Evolutionary conservation across 371 early-diverging fungal genomes (phyloP).

Genomic region (Rhizopus delemar): DNA sequence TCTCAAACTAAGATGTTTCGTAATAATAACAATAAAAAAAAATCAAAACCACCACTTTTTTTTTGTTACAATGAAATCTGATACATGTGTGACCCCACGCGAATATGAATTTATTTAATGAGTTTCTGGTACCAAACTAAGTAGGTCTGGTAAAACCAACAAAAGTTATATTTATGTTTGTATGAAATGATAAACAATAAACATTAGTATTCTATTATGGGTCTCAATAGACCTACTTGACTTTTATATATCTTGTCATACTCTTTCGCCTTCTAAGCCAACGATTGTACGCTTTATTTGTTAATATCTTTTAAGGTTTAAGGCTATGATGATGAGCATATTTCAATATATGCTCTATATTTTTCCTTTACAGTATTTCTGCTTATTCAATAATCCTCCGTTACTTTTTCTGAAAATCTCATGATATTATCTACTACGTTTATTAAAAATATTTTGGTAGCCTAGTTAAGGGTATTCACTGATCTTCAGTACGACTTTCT

Average conservation of each 20-base stretch:
- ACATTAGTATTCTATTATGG: too few relatives aligned
- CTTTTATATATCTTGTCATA: too few relatives aligned
- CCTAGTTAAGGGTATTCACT: conserved; percentile 74
- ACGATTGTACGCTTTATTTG: conserved; percentile 32
- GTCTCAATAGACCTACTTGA: too few relatives aligned
- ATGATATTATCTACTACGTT: conserved; percentile 77
- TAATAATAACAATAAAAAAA: neutral
- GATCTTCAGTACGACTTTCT: conserved; percentile 71
- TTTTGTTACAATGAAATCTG: neutral
- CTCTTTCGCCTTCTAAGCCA: too few relatives aligned
- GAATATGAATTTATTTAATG: conserved; percentile 47
- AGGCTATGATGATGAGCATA: too few relatives aligned
- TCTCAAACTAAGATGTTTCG: neutral
- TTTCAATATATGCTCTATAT: neutral
- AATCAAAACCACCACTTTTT: neutral
- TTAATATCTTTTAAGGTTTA: conserved; percentile 77
- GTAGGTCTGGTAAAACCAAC: conserved; percentile 53
- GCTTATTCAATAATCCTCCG: conserved; percentile 76
- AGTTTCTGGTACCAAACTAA: too few relatives aligned
- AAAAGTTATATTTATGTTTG: conserved; percentile 50
- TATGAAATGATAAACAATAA: conserved; percentile 22
- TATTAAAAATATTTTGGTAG: conserved; percentile 78
- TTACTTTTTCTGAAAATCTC: conserved; percentile 81
- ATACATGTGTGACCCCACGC: neutral
- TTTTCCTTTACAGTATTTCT: conserved; percentile 5